Conservation (phyloP, 2,329 filamentous ascomycete species). For the Venturia pyrina region DNA sequence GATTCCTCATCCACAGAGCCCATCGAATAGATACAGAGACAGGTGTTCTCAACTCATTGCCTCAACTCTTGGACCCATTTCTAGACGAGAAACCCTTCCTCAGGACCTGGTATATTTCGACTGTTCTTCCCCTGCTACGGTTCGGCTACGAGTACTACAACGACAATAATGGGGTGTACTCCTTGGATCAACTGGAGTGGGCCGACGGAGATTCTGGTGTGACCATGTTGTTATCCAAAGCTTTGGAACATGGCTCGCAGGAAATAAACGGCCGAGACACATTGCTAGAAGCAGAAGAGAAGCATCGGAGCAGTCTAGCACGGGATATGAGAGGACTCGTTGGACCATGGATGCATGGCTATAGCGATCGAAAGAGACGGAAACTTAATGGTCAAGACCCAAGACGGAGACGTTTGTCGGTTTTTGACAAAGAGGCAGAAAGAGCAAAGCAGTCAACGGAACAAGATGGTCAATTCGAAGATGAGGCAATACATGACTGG, state of each 20-base stretch:
- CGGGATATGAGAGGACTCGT: constrained; percentile 59
- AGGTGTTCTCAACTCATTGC: constrained; percentile 59
- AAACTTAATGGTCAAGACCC: constrained; percentile 27
- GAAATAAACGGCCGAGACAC: constrained; percentile 18
- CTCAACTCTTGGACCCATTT: constrained; percentile 59
- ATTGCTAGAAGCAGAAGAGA: constrained; percentile 7
- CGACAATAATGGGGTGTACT: constrained; percentile 35
- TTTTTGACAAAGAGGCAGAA: background rate
- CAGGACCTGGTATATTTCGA: constrained; percentile 58
- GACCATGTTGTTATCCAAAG: constrained; percentile 50
- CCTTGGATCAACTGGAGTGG: constrained; percentile 54
- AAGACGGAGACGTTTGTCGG: background rate
- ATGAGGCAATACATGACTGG: constrained; percentile 44
- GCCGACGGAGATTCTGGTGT: constrained; percentile 51
- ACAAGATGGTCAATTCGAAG: constrained; percentile 16
- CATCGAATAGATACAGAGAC: constrained; percentile 61
- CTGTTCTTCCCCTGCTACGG: constrained; percentile 57
- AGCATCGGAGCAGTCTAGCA: constrained; percentile 33
- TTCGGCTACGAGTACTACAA: constrained; percentile 63
- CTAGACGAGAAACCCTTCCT: constrained; percentile 51
- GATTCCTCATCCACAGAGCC: constrained; percentile 59
- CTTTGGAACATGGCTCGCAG: constrained; percentile 29
- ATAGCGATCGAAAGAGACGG: constrained; percentile 46
- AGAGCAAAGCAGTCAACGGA: constrained; percentile 27
- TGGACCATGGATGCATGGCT: constrained; percentile 63